These are phyloP conservation scores for Neurospora crassa DNA, from an alignment of 2,329 filamentous ascomycete genomes.

Conservation along the genomic window DNA sequence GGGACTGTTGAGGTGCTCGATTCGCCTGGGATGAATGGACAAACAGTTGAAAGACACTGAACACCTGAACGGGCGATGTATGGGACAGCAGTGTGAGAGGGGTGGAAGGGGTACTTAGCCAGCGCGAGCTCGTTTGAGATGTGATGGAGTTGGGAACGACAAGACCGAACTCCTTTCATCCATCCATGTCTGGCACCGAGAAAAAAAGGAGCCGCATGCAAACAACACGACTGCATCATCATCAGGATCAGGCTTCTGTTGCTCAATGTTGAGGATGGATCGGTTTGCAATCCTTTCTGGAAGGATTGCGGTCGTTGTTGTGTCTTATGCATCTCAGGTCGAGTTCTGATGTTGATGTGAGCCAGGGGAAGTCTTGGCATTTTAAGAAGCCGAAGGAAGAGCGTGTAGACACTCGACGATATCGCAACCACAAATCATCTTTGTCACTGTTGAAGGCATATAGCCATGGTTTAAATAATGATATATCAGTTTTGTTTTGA, in stretches of 20 bases:
- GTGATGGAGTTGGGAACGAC: not conserved
- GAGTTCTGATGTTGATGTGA: not conserved
- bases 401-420: not conserved
- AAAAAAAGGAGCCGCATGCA: not conserved
- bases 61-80: accelerated
- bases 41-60: not conserved
- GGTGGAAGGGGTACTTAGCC: not conserved
- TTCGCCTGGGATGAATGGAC: not conserved
- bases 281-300: not conserved
- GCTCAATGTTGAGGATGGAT: not conserved
- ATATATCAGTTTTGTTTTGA: not conserved
- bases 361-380: not conserved
- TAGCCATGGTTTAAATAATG: not conserved
- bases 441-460: not conserved
- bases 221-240: not conserved
- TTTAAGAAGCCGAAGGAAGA: not conserved
- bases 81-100: not conserved
- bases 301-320: not conserved
- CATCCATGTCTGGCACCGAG: not conserved
- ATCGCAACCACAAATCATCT: not conserved
- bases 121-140: not conserved
- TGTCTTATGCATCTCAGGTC: not conserved
- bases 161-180: not conserved
- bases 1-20: not conserved
- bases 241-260: not conserved